Base-by-base conservation (phyloP, 192 early-diverging fungal species). In the Backusella morwellensis region DNA sequence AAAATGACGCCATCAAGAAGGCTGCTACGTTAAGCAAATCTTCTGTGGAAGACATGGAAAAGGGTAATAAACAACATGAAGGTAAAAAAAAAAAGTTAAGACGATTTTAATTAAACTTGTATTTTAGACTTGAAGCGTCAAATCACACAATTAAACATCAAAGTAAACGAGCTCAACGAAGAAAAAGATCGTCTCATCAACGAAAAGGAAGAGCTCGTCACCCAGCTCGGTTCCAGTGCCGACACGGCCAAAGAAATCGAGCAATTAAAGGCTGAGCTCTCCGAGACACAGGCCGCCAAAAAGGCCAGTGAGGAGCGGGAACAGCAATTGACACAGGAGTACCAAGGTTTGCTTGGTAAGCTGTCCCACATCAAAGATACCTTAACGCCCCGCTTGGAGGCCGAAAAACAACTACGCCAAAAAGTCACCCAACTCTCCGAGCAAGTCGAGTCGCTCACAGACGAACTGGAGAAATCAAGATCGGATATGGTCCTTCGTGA, bases 281-380 rank as follows among this genome's bases (percentile, higher is more conserved):
- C 41, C 9, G 71, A 83, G 35, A 19, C 81, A 70, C 70, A 81
- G 68, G 40, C 68, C 4, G 40, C 76, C 4, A 81, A 81, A 59
- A 82, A 81, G 17, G 52, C 77, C 36, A 66, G 86, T 14, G 14
- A 70, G 56, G 80, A 84, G n/a, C 81, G 80, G 75, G 80, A 85
- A 54, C 69, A 77, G 3, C 80, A 81, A 9, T 77, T 83, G 12
- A 78, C 82, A 32, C 68, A 78, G 29, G 91, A 95, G 41, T 83
- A 96, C 72, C 88, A 92, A 54, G 76, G 87, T 44, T 80, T 97
- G 17, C 79, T 97, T 54, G 94, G 91, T 34, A 91, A 92, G 68
- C 84, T 98, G 6, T 85, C 90, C 2, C 90, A 85, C 32, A 92
- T 97, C 87, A 96, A 96, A 77, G 92, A 90, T 36, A 91, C 93